These are phyloP conservation scores for Vaccinium corymbosum DNA, from an alignment of 148 eudicot species.

Conservation along the genomic window DNA sequence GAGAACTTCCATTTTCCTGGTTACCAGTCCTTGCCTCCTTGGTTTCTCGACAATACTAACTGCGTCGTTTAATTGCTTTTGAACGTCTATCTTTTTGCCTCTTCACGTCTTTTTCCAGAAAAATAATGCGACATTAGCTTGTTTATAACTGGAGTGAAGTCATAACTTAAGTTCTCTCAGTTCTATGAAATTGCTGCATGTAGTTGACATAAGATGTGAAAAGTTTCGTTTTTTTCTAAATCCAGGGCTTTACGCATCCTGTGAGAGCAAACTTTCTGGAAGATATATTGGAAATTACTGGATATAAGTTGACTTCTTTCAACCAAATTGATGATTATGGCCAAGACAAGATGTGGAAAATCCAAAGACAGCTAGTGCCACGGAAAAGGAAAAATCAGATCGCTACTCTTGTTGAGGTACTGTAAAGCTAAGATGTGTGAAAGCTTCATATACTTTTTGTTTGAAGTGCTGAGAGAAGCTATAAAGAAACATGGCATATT, in stretches of 20 bases:
- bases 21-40: background rate
- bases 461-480: background rate
- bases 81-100: background rate
- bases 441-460: background rate
- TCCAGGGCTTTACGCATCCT: conserved; percentile 90
- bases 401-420: conserved; percentile 88
- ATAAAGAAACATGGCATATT: background rate
- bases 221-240: conserved; percentile 11
- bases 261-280: conserved; percentile 90
- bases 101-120: background rate
- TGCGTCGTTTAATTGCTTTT: conserved; percentile 6
- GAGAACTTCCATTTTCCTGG: background rate
- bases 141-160: background rate
- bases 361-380: conserved; percentile 75
- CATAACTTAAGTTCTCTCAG: background rate
- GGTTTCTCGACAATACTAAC: background rate
- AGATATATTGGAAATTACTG: conserved; percentile 86
- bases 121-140: background rate
- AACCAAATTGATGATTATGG: conserved; percentile 99
- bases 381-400: conserved; percentile 91
- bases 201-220: conserved; percentile 5
- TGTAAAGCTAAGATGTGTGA: conserved; percentile 5
- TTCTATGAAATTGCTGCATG: background rate
- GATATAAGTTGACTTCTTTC: conserved; percentile 88
- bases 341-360: conserved; percentile 98